A percentile compares a stretch with the other conserved stretches of the same genome.
phyloP scores from a whole-genome alignment of 2,329 filamentous ascomycete genomes.

The Cercospora zeina region DNA sequence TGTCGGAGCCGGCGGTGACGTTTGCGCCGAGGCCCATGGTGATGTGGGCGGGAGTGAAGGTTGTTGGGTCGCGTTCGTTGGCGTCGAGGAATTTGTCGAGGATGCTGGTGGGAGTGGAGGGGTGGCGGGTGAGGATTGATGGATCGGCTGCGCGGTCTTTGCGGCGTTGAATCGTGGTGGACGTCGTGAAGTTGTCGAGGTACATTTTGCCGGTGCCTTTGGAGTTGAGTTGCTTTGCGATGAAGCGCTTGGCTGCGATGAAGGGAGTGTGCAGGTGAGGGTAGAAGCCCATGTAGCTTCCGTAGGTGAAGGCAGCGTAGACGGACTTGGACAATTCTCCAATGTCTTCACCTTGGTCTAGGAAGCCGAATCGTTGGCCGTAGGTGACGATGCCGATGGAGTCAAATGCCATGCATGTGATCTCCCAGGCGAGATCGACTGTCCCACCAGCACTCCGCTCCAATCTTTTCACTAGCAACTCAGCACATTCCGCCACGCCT shows the following conservation, averaged over 20 bases:
- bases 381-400: conserved; percentile 43
- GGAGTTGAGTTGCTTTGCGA: conserved; percentile 2
- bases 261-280: conserved; percentile 14
- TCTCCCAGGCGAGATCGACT: conserved; percentile 19
- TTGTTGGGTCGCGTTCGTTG: conserved; percentile 41
- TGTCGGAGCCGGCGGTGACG: conserved; percentile 37
- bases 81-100: conserved; percentile 43
- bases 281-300: conserved; percentile 15
- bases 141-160: conserved; percentile 13
- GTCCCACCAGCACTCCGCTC: not conserved
- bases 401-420: conserved; percentile 40
- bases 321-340: conserved; percentile 20
- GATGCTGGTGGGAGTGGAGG: conserved; percentile 31
- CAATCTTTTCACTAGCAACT: conserved; percentile 10
- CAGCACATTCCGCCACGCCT: conserved; percentile 16
- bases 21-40: conserved; percentile 37
- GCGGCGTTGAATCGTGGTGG: conserved; percentile 15
- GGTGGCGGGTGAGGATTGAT: not conserved
- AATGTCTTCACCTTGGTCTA: conserved; percentile 42
- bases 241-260: conserved; percentile 1
- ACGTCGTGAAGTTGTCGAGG: conserved; percentile 18
- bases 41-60: conserved; percentile 43
- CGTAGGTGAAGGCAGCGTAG: conserved; percentile 16
- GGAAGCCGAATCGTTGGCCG: conserved; percentile 41
- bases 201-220: conserved; percentile 22